phyloP scores from a whole-genome alignment of 352 stramenopile genomes.

The Pythium aphanidermatum region DNA sequence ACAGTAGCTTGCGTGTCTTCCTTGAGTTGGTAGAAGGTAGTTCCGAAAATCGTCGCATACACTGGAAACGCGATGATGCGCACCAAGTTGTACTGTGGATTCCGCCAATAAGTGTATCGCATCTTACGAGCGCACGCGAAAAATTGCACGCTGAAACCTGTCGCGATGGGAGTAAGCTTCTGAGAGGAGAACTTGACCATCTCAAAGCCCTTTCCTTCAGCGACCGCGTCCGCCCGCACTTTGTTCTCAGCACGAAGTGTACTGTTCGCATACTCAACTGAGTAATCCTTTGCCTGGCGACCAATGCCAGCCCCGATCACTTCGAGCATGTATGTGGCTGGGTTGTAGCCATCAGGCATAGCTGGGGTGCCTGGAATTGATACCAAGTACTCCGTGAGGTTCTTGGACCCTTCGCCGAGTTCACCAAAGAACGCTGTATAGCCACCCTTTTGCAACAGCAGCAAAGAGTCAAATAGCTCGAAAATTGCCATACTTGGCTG shows the following conservation, averaged over 20 bases:
- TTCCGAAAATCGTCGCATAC: constrained; percentile 57
- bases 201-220: not conserved
- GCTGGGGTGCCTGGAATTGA: constrained; percentile 35
- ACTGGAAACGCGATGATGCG: constrained; percentile 53
- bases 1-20: constrained; percentile 26
- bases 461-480: constrained; percentile 74
- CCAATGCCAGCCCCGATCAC: constrained; percentile 55
- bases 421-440: constrained; percentile 70
- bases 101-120: constrained; percentile 26
- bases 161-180: constrained; percentile 18
- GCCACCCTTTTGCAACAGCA: constrained; percentile 57
- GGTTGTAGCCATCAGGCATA: constrained; percentile 60
- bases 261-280: constrained; percentile 13
- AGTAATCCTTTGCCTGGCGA: constrained; percentile 16
- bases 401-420: constrained; percentile 45
- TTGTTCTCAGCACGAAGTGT: constrained; percentile 5
- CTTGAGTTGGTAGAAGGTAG: constrained; percentile 49
- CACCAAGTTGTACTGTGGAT: constrained; percentile 54
- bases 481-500: constrained; percentile 64
- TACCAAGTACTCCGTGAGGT: constrained; percentile 74
- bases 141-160: constrained; percentile 12
- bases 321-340: constrained; percentile 81
- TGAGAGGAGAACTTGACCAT: constrained; percentile 19
- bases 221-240: constrained; percentile 1
- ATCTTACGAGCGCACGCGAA: constrained; percentile 9